Evolutionary conservation across 2,329 filamentous ascomycete genomes (phyloP).

Genomic region (Dothistroma pini): DNA sequence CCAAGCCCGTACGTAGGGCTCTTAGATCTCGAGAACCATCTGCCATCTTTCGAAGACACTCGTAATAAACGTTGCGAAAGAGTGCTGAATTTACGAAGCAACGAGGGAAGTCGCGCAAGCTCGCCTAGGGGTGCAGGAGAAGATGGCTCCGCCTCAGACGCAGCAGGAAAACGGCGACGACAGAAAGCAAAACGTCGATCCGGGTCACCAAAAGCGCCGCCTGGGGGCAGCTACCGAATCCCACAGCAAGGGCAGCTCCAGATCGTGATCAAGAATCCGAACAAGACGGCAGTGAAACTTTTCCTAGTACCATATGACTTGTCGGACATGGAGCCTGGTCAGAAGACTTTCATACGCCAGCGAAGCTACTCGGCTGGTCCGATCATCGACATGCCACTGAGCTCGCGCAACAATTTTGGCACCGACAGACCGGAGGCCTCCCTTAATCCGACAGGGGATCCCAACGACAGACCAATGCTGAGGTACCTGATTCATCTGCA

Average conservation of each 20-base stretch:
- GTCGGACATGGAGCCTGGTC: conserved; percentile 84
- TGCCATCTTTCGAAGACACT: conserved; percentile 43
- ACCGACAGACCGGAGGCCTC: conserved; percentile 53
- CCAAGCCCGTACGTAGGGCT: conserved; percentile 95
- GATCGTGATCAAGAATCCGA: conserved; percentile 96
- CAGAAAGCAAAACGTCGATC: conserved; percentile 58
- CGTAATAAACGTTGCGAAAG: conserved; percentile 34
- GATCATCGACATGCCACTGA: conserved; percentile 67
- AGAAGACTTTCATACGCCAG: conserved; percentile 94
- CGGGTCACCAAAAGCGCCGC: conserved; percentile 61
- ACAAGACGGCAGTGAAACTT: conserved; percentile 95
- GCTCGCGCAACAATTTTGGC: conserved; percentile 44
- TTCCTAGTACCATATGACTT: conserved; percentile 94
- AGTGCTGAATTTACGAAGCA: conserved; percentile 22
- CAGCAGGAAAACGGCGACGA: conserved; percentile 24
- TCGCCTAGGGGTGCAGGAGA: conserved; percentile 25
- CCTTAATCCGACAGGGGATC: conserved; percentile 48
- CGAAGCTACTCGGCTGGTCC: conserved; percentile 86
- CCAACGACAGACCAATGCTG: conserved; percentile 66
- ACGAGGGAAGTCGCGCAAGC: conserved; percentile 30
- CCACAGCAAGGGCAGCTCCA: conserved; percentile 92
- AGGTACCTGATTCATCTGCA: conserved; percentile 90
- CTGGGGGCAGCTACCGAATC: conserved; percentile 88
- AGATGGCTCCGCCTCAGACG: conserved; percentile 25
- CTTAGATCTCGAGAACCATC: conserved; percentile 81